Evolutionary conservation across 345 rosid species (phyloP), one percentile per base, ranked within the genome.

Genomic region (Physaria fendleri): DNA sequence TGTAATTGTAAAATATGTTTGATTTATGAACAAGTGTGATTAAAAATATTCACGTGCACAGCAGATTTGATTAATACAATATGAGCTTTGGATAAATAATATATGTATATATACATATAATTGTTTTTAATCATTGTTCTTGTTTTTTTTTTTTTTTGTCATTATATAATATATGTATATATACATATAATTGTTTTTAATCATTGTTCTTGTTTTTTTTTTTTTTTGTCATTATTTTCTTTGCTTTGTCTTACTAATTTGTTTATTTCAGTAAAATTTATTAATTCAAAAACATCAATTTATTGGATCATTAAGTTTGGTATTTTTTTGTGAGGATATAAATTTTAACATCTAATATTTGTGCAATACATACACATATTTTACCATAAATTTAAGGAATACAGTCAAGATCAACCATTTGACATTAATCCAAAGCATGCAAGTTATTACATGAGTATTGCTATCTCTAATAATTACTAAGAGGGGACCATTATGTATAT

Each of bases 21-120:
- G 15, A 3, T 44, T 11, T 27, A n/a, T 50, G 27, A 18, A 14
- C 5, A 53, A 37, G 4, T 55, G 24, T 17, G 47, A 55, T 51
- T 59, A 40, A 33, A 59, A 51, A 51, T 55, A 68, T 60, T 62
- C 73, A 68, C 73, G 67, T 68, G 73, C 73, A 52, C 48, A 21
- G 0, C n/a, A 30, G 16, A 60, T 53, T 60, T 59, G 8, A 60
- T 60, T 52, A 52, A 25, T 28, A 34, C 54, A 42, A 59, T 56
- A 55, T 43, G 41, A 68, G 55, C 23, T 20, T 58, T 16, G 8
- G 49, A 57, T 28, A 13, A 29, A 17, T 38, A 28, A n/a, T n/a
- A n/a, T n/a, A n/a, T n/a, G n/a, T n/a, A n/a, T n/a, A n/a, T n/a
- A n/a, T n/a, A n/a, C n/a, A n/a, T n/a, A n/a, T n/a, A n/a, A n/a